These are phyloP conservation scores for Tranzscheliella williamsii DNA, from an alignment of 1,284 basidiomycete genomes.

Conservation along the genomic window DNA sequence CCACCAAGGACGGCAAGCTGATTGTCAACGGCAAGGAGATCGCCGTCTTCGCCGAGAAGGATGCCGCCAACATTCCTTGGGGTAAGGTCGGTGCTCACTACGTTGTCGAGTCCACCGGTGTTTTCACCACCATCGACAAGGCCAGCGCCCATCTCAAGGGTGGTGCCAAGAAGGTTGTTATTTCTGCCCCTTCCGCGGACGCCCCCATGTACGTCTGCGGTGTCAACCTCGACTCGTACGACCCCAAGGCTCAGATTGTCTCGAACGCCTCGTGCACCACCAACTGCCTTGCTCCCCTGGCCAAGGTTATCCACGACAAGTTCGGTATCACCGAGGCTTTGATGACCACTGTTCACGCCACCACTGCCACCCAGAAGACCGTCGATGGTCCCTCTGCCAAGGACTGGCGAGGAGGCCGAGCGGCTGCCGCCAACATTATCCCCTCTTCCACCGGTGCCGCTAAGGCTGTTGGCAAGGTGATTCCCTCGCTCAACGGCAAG, in stretches of 20 bases:
- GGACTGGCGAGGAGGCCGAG: conserved; percentile 83
- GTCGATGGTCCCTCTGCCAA: conserved; percentile 74
- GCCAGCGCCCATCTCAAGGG: conserved; percentile 94
- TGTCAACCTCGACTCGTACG: conserved; percentile 94
- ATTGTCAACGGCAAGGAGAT: conserved; percentile 80
- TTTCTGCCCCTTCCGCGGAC: conserved; percentile 97
- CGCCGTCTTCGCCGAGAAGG: conserved; percentile 78
- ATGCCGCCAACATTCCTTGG: conserved; percentile 88
- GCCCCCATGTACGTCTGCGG: conserved; percentile 85
- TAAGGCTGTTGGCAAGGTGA: conserved; percentile 98
- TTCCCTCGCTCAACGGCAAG: conserved; percentile 95
- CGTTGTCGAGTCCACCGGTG: conserved; percentile 97
- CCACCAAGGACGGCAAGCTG: conserved; percentile 86
- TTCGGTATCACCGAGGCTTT: conserved; percentile 66
- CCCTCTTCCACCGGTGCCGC: conserved; percentile 98
- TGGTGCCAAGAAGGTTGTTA: conserved; percentile 99
- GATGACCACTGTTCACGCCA: conserved; percentile 95
- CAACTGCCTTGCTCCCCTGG: conserved; percentile 92
- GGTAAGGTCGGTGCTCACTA: conserved; percentile 80
- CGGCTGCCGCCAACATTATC: conserved; percentile 97
- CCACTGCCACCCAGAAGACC: conserved; percentile 92
- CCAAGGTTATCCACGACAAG: conserved; percentile 96
- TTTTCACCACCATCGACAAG: conserved; percentile 91
- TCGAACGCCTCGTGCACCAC: conserved; percentile 99
- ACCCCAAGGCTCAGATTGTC: conserved; percentile 84